Conservation (phyloP, 2,329 filamentous ascomycete species). For the Bipolaris gigantea region DNA sequence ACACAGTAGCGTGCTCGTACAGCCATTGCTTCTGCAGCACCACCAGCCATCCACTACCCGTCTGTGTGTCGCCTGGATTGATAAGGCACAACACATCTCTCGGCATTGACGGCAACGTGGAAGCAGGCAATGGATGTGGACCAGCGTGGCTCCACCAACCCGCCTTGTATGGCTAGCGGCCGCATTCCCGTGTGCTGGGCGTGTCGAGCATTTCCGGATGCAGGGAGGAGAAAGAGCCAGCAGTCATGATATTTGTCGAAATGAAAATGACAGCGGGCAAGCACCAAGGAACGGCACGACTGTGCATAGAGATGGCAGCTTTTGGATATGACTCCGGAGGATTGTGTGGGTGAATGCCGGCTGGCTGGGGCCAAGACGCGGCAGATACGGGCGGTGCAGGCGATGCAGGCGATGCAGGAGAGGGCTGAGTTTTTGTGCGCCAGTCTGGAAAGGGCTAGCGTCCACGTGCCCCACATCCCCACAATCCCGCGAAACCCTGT, state of each 20-base stretch:
- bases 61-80: neutral
- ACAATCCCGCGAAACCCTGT: neutral
- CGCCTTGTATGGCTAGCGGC: neutral
- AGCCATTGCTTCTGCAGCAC: neutral
- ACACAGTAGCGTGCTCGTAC: too few species aligned
- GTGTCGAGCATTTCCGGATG: conserved; percentile 2
- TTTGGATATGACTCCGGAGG: neutral
- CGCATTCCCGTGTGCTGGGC: conserved; percentile 1
- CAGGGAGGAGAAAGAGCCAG: too few species aligned
- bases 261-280: conserved; percentile 1
- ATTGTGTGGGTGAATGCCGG: neutral
- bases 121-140: neutral
- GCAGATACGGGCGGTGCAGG: neutral
- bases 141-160: conserved; percentile 2
- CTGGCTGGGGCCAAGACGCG: neutral
- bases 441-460: neutral
- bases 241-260: neutral
- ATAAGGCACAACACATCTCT: neutral
- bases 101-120: neutral
- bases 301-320: neutral
- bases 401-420: conserved; percentile 1
- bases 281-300: neutral
- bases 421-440: conserved; percentile 2
- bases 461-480: neutral
- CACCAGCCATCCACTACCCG: neutral